Evolutionary conservation across 768 basidiomycete genomes (phyloP).

Genomic region (Lyophyllum atratum): DNA sequence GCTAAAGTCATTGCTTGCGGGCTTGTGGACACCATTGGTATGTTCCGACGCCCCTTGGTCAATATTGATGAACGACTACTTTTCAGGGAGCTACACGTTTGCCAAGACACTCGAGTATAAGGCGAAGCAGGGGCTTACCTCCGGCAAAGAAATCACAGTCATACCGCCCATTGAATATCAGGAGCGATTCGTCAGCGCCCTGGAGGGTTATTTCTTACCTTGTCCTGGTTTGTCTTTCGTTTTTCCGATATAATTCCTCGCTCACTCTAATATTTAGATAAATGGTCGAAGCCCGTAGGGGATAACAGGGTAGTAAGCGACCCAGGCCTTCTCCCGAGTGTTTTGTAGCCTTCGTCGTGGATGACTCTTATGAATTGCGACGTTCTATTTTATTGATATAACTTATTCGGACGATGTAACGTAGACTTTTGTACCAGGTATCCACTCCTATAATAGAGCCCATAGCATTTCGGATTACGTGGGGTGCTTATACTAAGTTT

Average conservation of each 20-base stretch:
- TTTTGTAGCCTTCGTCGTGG: conserved; percentile 29
- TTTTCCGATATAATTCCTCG: background rate
- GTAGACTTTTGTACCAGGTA: background rate
- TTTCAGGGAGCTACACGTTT: conserved; percentile 74
- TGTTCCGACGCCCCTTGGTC: background rate
- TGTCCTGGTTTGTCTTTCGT: conserved; percentile 57
- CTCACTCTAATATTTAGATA: conserved; percentile 30
- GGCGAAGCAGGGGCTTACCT: conserved; percentile 74
- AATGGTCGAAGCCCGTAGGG: conserved; percentile 50
- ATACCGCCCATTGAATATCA: conserved; percentile 81
- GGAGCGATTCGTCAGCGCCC: conserved; percentile 69
- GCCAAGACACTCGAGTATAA: conserved; percentile 88
- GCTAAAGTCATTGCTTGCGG: conserved; percentile 73
- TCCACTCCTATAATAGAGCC: too few relatives aligned
- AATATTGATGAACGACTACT: background rate
- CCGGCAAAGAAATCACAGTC: conserved; percentile 76
- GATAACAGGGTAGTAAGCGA: conserved; percentile 40
- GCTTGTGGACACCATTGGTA: conserved; percentile 82
- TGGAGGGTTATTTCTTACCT: conserved; percentile 75
- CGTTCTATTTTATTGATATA: conserved; percentile 8
- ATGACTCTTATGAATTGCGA: background rate
- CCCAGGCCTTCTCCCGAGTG: conserved; percentile 41
- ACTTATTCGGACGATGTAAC: conserved; percentile 1
- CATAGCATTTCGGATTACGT: too few relatives aligned
- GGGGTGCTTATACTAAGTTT: too few relatives aligned